Base-by-base conservation (phyloP, 1,139 yeast genomes). In the Kurtzmaniella quercitrusa region DNA sequence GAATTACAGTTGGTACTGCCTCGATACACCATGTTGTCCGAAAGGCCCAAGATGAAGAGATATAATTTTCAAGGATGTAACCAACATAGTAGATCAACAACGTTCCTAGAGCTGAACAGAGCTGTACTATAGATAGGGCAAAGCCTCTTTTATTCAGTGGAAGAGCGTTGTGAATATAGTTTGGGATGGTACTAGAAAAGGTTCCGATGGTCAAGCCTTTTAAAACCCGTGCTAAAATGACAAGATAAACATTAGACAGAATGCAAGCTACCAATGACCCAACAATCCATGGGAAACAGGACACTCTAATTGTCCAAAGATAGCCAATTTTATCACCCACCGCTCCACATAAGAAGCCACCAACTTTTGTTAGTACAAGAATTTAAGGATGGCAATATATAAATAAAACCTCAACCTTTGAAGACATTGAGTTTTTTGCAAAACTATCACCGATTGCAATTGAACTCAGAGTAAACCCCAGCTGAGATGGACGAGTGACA, bases 191-290 rank as follows among this genome's bases (percentile, higher is more conserved):
- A 14, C 63, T 56, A 14, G 63, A 54, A 8, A 62, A 53, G 30
- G 65, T 47, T 2, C 74, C 74, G 39, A 65, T 50, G 5, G 66
- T 50, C 2, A 59, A 20, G 0, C 74, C 74, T 45, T 64, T 67
- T 14, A 61, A 41, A 2, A 61, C 46, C 28, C 66, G 51, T 18
- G 66, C 69, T 11, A 61, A 36, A 2, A 65, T 59, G 5, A 67
- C 49, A 33, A 63, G 46, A 36, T 56, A 54, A 3, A 57, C 47
- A 36, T 53, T 56, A 11, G 55, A 51, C 62, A 66, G 67, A 21
- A 60, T 46, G 26, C 58, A 55, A 2, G 54, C 53, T 12, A 60
- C 47, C 7, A 54, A 33, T 18, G 65, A 52, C 0, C 71, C 72
- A 9, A 49, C 20, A 2, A 55, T 43, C 71, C 73, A 67, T 5